These are phyloP conservation scores for Bidens hawaiensis DNA, from an alignment of 140 eudicot genomes.

Conservation along the genomic window DNA sequence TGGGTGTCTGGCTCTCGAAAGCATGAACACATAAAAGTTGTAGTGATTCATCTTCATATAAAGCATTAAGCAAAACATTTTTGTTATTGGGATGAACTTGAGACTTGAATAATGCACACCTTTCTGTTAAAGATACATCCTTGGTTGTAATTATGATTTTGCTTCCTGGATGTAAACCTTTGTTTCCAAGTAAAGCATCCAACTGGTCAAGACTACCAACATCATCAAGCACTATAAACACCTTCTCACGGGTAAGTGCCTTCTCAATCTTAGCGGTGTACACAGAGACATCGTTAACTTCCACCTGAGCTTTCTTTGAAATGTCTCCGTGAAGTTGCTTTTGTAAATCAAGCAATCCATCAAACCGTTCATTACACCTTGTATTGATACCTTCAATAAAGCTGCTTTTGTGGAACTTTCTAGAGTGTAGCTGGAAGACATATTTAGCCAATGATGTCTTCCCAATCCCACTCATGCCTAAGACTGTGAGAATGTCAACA, in stretches of 20 bases:
- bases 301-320: too few relatives aligned
- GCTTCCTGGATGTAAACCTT: slow-evolving; percentile 23
- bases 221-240: slow-evolving; percentile 28
- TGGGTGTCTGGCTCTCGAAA: neutral
- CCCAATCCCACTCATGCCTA: too few relatives aligned
- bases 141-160: slow-evolving; percentile 6
- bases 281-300: slow-evolving; percentile 2
- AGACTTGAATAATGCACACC: neutral
- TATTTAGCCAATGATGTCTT: too few relatives aligned
- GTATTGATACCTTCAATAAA: too few relatives aligned
- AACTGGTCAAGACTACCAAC: too few relatives aligned
- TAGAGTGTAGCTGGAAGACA: too few relatives aligned
- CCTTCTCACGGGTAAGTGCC: slow-evolving; percentile 3
- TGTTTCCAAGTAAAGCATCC: too few relatives aligned
- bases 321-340: too few relatives aligned
- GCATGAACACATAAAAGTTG: slow-evolving; percentile 6
- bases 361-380: too few relatives aligned
- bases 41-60: neutral
- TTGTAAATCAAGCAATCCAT: too few relatives aligned
- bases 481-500: too few relatives aligned
- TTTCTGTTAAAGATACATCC: neutral
- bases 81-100: neutral
- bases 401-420: too few relatives aligned
- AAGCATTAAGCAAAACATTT: neutral
- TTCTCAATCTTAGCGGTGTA: slow-evolving; percentile 16